Evolutionary conservation across 805 yeast genomes (phyloP).

Genomic region (Yarrowia bubula): DNA sequence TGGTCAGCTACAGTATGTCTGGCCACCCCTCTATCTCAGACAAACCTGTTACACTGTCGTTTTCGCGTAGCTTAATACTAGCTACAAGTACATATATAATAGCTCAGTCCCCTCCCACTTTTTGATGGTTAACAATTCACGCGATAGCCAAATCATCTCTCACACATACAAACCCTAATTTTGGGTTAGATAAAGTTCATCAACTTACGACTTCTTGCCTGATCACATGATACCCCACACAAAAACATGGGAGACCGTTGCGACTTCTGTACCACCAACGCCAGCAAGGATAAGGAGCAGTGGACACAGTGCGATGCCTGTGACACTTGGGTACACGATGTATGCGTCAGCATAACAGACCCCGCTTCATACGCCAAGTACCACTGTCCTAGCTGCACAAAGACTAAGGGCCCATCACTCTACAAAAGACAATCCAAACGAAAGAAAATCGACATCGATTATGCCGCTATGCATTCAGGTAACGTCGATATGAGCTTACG

Average conservation of each 20-base stretch:
- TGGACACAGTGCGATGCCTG: constrained; percentile 63
- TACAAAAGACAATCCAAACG: constrained; percentile 56
- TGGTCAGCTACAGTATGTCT: too few relatives aligned
- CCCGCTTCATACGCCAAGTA: constrained; percentile 45
- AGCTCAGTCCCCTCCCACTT: too few relatives aligned
- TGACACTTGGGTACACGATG: constrained; percentile 52
- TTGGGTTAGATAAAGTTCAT: neutral
- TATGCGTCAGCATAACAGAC: constrained; percentile 46
- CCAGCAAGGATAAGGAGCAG: neutral
- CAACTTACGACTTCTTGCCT: neutral
- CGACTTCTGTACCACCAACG: neutral
- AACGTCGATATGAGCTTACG: constrained; percentile 34
- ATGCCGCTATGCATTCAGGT: constrained; percentile 40
- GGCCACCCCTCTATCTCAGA: too few relatives aligned
- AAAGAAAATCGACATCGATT: constrained; percentile 59
- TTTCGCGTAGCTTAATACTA: too few relatives aligned
- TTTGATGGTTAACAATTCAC: neutral
- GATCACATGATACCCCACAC: constrained; percentile 17
- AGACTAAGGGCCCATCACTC: constrained; percentile 50
- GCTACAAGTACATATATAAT: too few relatives aligned
- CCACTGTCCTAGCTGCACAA: constrained; percentile 55
- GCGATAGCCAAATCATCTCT: neutral
- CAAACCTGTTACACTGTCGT: too few relatives aligned
- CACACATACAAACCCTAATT: neutral
- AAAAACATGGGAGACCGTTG: constrained; percentile 12